Percentiles rank a stretch among this genome's conserved stretches.
phyloP scores from a whole-genome alignment of 805 yeast species.

The Myxozyma mucilagina region DNA sequence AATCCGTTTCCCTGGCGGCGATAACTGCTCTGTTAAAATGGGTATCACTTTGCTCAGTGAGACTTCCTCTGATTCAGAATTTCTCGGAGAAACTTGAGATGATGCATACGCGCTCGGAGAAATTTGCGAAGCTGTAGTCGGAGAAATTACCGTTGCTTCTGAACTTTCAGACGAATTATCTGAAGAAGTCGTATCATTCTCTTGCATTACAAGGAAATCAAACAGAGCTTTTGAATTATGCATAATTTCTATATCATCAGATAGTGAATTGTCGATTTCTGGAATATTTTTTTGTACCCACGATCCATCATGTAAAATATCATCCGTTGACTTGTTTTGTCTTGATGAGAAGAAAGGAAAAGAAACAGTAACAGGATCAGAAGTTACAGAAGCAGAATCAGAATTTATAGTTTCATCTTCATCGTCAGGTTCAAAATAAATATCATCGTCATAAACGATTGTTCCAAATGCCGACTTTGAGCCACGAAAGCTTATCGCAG shows the following conservation, averaged over 20 bases:
- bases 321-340: background rate
- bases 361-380: no score
- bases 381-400: no score
- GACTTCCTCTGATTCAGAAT: background rate
- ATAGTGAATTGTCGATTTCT: background rate
- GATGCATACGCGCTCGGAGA: background rate
- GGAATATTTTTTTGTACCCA: background rate
- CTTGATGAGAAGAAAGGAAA: no score
- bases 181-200: no score
- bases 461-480: background rate
- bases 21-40: conserved; percentile 7
- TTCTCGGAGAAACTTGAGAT: background rate
- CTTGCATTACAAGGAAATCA: no score
- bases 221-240: no score
- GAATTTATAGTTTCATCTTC: background rate
- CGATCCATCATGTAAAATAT: background rate
- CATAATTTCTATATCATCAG: no score
- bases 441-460: background rate
- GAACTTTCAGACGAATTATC: no score
- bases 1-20: conserved; percentile 9
- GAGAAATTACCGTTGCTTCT: no score
- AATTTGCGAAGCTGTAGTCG: no score
- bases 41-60: background rate
- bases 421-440: background rate
- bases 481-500: background rate